Evolutionary conservation across 2,329 filamentous ascomycete genomes (phyloP), one percentile per base, ranked within the genome.

Genomic region (Aspergillus brasiliensis): DNA sequence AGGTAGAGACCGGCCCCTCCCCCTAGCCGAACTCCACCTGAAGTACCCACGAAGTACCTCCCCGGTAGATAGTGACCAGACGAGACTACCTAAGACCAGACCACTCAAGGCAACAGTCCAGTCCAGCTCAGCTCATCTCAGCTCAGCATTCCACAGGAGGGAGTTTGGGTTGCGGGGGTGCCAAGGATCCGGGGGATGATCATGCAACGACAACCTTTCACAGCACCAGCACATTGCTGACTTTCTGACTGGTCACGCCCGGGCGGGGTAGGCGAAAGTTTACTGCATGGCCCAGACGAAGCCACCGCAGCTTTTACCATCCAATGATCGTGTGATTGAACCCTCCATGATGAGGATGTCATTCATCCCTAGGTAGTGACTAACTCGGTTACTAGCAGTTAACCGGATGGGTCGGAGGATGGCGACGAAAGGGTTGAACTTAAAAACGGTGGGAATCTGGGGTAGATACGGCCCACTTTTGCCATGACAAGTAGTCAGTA

Each of bases 161-260:
- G 10, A 8, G 28, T 8, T 31, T 31, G 28, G 28, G 42, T 23
- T 47, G 58, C 57, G 57, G 57, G 57, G 57, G 13, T 51, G 58
- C 58, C 52, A 60, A 60, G 58, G 52, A 60, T 60, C 58, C 52
- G 58, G 58, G 58, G 58, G 38, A 13, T 48, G 56, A 60, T 56
- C 25, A 44, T 56, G 40, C 52, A 57, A 19, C 19, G 47, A 28
- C 21, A 34, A 31, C n/a, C 44, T 10, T 48, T 38, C 19, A 13
- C 27, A 5, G 19, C 15, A n/a, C n/a, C n/a, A n/a, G n/a, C n/a
- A n/a, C 2, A 10, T 6, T 34, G 11, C 31, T 11, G 5, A 11
- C 11, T 5, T 34, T 34, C 23, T 27, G 28, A 60, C 56, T 60
- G 58, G 58, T 13, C 17, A 21, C 15, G 6, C 15, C 15, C 25